A percentile compares a stretch with the other conserved stretches of the same genome.
Evolutionary conservation across 129 eudicot genomes (phyloP).

Genomic region (Sambucus nigra): DNA sequence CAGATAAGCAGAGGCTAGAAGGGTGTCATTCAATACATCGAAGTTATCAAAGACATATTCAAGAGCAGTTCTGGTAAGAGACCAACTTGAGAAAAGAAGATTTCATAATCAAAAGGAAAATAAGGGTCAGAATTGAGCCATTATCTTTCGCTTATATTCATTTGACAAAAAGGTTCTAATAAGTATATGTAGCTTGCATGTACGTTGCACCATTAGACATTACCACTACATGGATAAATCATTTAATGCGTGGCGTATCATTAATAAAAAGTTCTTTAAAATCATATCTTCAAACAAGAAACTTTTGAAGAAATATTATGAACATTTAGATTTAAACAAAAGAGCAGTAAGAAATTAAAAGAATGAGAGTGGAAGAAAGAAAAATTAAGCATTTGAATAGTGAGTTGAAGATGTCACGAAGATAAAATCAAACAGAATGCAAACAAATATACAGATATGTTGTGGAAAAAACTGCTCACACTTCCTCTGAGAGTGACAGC

Average conservation of each 20-base stretch:
- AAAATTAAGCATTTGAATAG: background rate
- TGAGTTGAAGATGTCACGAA: background rate
- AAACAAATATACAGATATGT: background rate
- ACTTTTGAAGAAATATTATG: too few relatives aligned
- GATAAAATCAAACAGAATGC: slow-evolving; percentile 2
- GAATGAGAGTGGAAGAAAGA: background rate
- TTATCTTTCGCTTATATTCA: too few relatives aligned
- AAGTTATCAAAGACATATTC: background rate
- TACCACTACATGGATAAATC: too few relatives aligned
- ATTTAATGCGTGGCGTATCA: too few relatives aligned
- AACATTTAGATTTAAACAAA: background rate
- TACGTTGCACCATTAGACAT: too few relatives aligned
- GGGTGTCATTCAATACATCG: background rate
- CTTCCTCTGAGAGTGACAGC: slow-evolving; percentile 86
- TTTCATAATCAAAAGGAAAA: background rate
- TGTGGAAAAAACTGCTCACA: slow-evolving; percentile 35
- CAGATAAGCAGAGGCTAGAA: too few relatives aligned
- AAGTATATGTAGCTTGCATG: too few relatives aligned
- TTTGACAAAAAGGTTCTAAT: background rate
- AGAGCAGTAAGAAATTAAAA: background rate
- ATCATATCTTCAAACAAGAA: too few relatives aligned
- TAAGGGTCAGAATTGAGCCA: background rate
- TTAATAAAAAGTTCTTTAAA: too few relatives aligned
- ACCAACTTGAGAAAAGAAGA: too few relatives aligned
- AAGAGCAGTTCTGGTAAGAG: background rate